Conservation (phyloP, 2,329 filamentous ascomycete genomes). For the Venturiaceae sp. region DNA sequence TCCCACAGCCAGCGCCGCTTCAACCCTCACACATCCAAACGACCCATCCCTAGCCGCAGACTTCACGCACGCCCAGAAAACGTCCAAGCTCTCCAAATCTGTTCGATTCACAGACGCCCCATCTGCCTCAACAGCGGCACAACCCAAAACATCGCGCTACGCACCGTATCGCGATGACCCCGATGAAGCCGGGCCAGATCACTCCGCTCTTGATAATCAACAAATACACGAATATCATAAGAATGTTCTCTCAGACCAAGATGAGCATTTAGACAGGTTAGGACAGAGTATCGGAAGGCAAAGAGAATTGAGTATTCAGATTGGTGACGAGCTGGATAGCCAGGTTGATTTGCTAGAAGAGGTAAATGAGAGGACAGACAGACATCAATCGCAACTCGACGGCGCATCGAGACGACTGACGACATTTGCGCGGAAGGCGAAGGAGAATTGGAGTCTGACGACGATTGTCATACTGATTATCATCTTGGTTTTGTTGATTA, state of each 20-base stretch:
- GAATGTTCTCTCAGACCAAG: constrained; percentile 76
- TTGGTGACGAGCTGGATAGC: constrained; percentile 88
- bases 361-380: constrained; percentile 71
- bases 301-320: constrained; percentile 87
- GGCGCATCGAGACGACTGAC: constrained; percentile 64
- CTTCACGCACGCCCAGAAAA: constrained; percentile 23
- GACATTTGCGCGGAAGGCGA: constrained; percentile 61
- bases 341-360: constrained; percentile 87
- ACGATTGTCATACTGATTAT: constrained; percentile 73
- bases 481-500: constrained; percentile 71
- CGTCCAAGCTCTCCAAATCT: constrained; percentile 46
- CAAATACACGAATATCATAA: constrained; percentile 82
- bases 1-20: constrained; percentile 32
- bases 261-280: constrained; percentile 81
- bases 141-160: constrained; percentile 31
- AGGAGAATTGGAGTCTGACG: constrained; percentile 81
- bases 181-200: constrained; percentile 34
- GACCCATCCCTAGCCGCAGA: constrained; percentile 25
- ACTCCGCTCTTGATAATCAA: constrained; percentile 58
- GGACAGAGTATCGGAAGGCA: constrained; percentile 83
- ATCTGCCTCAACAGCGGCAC: constrained; percentile 19
- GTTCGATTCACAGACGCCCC: constrained; percentile 73
- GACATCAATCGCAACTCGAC: constrained; percentile 68
- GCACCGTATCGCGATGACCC: constrained; percentile 66
- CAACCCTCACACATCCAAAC: constrained; percentile 32